Conservation (phyloP, 139 green algal genomes). For the Marvania coccoides region DNA sequence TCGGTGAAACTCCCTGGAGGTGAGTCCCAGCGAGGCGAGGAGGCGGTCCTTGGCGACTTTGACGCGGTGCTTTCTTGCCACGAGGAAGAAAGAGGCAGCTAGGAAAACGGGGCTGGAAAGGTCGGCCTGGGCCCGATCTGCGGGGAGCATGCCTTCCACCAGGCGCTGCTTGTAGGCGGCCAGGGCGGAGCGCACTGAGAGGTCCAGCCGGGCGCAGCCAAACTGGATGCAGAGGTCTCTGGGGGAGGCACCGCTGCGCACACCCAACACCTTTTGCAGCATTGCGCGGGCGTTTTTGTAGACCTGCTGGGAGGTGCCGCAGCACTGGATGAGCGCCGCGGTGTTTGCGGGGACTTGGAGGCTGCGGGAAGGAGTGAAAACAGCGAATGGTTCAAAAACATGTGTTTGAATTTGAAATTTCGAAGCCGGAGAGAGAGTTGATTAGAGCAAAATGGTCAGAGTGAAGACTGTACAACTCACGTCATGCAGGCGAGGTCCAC, state of each 20-base stretch:
- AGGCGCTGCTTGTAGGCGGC: constrained; percentile 17
- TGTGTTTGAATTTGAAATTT: no score
- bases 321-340: neutral
- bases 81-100: constrained; percentile 14
- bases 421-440: no score
- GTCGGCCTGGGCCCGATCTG: neutral
- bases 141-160: neutral
- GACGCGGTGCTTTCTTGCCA: constrained; percentile 19
- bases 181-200: neutral
- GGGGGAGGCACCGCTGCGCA: neutral
- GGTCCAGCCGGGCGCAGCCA: constrained; percentile 17
- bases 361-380: neutral
- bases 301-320: constrained; percentile 1
- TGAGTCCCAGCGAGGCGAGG: constrained; percentile 12
- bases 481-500: constrained; percentile 18
- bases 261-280: constrained; percentile 15
- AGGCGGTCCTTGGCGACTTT: constrained; percentile 13
- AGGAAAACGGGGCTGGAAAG: constrained; percentile 12
- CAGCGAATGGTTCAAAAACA: neutral
- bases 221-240: constrained; percentile 27
- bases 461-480: neutral
- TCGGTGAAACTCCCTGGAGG: constrained; percentile 4
- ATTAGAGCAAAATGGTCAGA: no score
- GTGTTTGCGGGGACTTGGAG: neutral
- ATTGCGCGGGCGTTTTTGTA: constrained; percentile 11